These are phyloP conservation scores for Mycena chlorophos DNA, from an alignment of 768 basidiomycete genomes.

Conservation along the genomic window DNA sequence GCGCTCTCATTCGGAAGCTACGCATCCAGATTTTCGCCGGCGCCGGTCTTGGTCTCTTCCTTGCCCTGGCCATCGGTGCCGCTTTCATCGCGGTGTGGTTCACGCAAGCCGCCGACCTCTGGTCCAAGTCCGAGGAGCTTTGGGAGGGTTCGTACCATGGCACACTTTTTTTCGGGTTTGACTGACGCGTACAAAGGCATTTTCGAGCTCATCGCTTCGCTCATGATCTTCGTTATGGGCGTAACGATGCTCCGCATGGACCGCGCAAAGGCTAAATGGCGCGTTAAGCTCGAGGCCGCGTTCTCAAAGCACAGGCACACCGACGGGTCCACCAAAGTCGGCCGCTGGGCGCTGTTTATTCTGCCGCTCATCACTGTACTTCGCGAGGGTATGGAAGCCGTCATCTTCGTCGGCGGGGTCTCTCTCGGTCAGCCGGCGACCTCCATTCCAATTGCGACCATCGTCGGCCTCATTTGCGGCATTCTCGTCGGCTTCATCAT, in stretches of 20 bases:
- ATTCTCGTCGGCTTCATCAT: constrained; percentile 72
- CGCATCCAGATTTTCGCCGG: constrained; percentile 83
- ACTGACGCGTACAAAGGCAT: constrained; percentile 44
- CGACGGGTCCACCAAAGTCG: constrained; percentile 50
- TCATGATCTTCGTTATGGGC: constrained; percentile 93
- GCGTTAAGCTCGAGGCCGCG: constrained; percentile 79
- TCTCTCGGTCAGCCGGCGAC: constrained; percentile 79
- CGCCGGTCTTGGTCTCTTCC: constrained; percentile 67
- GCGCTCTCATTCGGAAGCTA: constrained; percentile 63
- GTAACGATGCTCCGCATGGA: constrained; percentile 95
- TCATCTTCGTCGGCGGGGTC: constrained; percentile 93
- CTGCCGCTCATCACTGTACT: constrained; percentile 91
- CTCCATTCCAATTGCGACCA: constrained; percentile 87
- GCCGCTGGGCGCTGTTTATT: constrained; percentile 87
- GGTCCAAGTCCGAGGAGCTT: constrained; percentile 78
- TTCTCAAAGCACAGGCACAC: constrained; percentile 47
- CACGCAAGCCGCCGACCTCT: constrained; percentile 83
- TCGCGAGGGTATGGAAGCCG: constrained; percentile 91
- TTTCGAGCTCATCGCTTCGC: constrained; percentile 66
- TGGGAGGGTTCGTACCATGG: constrained; percentile 80
- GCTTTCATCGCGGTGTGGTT: constrained; percentile 96
- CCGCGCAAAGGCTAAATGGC: constrained; percentile 91
- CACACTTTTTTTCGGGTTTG: neutral
- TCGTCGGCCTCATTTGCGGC: constrained; percentile 81
- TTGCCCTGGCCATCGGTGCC: constrained; percentile 83